Percentiles rank a stretch among this genome's conserved stretches.
Evolutionary conservation across 352 stramenopile species (phyloP).

Genomic region (Pythium chondricola): DNA sequence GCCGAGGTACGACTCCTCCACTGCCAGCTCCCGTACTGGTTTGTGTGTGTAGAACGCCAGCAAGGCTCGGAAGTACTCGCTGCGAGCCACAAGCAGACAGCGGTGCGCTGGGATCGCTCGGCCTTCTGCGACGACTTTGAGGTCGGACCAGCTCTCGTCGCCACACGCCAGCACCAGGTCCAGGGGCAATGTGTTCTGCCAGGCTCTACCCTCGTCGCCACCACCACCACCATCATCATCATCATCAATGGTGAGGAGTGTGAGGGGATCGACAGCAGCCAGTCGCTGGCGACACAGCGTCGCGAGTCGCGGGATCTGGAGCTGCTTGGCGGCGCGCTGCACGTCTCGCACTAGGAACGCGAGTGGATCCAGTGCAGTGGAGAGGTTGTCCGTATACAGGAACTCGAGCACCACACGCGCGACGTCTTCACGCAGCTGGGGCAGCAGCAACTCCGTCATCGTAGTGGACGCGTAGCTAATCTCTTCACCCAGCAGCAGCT

Average conservation of each 20-base stretch:
- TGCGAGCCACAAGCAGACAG: slow-evolving; percentile 56
- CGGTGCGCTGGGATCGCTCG: slow-evolving; percentile 40
- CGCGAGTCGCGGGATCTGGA: slow-evolving; percentile 32
- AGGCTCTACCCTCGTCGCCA: too few species aligned
- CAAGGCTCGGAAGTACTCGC: slow-evolving; percentile 61
- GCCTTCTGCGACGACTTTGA: slow-evolving; percentile 42
- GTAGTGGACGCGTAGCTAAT: slow-evolving; percentile 7
- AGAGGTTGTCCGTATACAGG: slow-evolving; percentile 67
- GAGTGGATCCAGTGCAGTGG: slow-evolving; percentile 29
- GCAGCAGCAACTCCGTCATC: slow-evolving; percentile 40
- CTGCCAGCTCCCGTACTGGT: slow-evolving; percentile 21
- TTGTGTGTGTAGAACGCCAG: slow-evolving; percentile 27
- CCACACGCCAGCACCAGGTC: slow-evolving; percentile 47
- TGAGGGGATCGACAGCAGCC: slow-evolving; percentile 7
- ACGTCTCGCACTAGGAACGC: slow-evolving; percentile 61
- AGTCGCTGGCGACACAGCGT: slow-evolving; percentile 35
- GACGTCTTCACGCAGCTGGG: slow-evolving; percentile 44
- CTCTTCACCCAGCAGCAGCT: slow-evolving; percentile 50
- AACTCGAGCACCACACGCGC: slow-evolving; percentile 53
- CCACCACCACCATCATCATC: slow-evolving; percentile 7
- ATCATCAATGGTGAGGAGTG: slow-evolving; percentile 5
- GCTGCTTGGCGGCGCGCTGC: slow-evolving; percentile 35
- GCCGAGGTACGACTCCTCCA: slow-evolving; percentile 46
- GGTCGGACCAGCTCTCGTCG: slow-evolving; percentile 42
- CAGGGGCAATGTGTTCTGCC: slow-evolving; percentile 21